Evolutionary conservation across 768 basidiomycete genomes (phyloP).

Genomic region (Lentinus tigrinus): DNA sequence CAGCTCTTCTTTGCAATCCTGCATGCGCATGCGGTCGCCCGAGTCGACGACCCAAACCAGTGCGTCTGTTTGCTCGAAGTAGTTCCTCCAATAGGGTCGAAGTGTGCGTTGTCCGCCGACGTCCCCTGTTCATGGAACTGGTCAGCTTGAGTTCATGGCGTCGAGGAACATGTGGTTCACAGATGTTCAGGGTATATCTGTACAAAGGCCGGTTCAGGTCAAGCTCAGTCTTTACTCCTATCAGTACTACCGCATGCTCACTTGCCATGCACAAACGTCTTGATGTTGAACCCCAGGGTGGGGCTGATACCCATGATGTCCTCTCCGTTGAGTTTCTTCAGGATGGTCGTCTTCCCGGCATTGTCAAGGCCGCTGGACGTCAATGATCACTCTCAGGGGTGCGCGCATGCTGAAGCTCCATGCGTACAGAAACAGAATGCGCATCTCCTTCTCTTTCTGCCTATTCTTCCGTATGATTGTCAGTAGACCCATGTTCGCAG

Average conservation of each 20-base stretch:
- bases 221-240: not conserved
- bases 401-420: not conserved
- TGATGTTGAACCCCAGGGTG: slow-evolving; percentile 98
- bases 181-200: slow-evolving; percentile 80
- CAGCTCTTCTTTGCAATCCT: slow-evolving; percentile 87
- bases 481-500: slow-evolving; percentile 75
- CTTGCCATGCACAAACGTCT: slow-evolving; percentile 91
- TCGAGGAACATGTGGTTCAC: slow-evolving; percentile 39
- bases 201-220: not conserved
- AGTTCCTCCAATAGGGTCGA: slow-evolving; percentile 97
- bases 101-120: slow-evolving; percentile 96
- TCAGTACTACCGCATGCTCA: slow-evolving; percentile 36
- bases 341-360: slow-evolving; percentile 96
- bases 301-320: slow-evolving; percentile 87
- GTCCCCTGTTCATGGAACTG: slow-evolving; percentile 66
- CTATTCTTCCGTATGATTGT: slow-evolving; percentile 97
- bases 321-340: slow-evolving; percentile 93
- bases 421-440: slow-evolving; percentile 85
- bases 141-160: not conserved
- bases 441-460: slow-evolving; percentile 95
- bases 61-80: slow-evolving; percentile 98
- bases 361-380: slow-evolving; percentile 89
- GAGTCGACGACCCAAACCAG: slow-evolving; percentile 99
- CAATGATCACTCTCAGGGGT: not conserved
- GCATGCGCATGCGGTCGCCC: slow-evolving; percentile 84